A percentile compares a stretch with the other conserved stretches of the same genome.
These are phyloP conservation scores for Solanum hybrid DNA, from an alignment of 305 asterid genomes.

Conservation along the genomic window DNA sequence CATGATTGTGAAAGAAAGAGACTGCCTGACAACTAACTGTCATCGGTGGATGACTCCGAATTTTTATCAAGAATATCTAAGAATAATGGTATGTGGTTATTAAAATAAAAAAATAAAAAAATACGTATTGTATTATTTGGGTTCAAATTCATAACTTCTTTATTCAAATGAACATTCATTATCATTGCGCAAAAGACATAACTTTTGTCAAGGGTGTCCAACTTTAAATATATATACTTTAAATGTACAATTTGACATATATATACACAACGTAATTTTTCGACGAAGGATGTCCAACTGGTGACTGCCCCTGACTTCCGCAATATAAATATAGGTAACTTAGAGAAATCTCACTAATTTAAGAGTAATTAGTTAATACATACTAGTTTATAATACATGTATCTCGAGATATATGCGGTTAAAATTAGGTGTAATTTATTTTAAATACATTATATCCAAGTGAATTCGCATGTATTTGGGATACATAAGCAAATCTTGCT, in stretches of 20 bases:
- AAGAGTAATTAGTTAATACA: not conserved
- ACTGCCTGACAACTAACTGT: conserved; percentile 30
- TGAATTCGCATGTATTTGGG: not conserved
- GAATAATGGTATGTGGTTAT: too few relatives aligned
- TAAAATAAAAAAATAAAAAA: too few relatives aligned
- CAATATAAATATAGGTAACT: not conserved
- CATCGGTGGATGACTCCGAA: not conserved
- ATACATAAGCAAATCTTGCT: not conserved
- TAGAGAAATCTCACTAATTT: not conserved
- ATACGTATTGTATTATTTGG: too few relatives aligned
- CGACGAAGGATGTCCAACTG: not conserved
- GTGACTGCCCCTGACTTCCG: not conserved
- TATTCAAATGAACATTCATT: not conserved
- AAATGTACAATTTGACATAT: not conserved
- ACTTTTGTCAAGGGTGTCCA: not conserved
- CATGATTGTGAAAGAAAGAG: conserved; percentile 7
- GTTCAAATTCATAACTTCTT: not conserved
- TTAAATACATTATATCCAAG: too few relatives aligned
- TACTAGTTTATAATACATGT: too few relatives aligned
- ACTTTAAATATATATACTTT: too few relatives aligned
- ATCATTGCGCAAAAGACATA: accelerated
- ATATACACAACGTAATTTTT: not conserved
- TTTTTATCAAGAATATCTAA: too few relatives aligned
- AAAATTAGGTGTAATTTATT: too few relatives aligned
- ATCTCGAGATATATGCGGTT: not conserved